Conservation (phyloP, 805 yeast species). For the Candida koratica region DNA sequence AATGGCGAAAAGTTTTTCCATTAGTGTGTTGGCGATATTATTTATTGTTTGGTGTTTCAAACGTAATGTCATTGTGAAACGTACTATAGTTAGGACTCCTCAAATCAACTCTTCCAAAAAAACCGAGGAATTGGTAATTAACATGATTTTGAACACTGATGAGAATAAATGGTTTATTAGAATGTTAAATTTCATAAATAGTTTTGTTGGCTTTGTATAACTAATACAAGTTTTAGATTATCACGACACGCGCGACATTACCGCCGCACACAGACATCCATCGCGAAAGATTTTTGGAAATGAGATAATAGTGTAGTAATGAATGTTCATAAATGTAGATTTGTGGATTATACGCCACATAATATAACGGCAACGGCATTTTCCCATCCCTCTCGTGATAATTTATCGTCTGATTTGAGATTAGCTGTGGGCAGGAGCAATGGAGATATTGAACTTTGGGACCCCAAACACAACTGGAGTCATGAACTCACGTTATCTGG, state of each 20-base stretch:
- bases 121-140: slow-evolving; percentile 39
- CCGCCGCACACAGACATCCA: too few relatives aligned
- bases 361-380: slow-evolving; percentile 79
- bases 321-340: slow-evolving; percentile 87
- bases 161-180: slow-evolving; percentile 44
- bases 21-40: slow-evolving; percentile 34
- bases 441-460: slow-evolving; percentile 96
- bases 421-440: slow-evolving; percentile 90
- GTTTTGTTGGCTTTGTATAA: slow-evolving; percentile 40
- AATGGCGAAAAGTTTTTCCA: slow-evolving; percentile 31
- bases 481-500: slow-evolving; percentile 73
- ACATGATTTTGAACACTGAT: slow-evolving; percentile 39
- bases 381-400: slow-evolving; percentile 50
- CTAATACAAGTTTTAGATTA: background rate
- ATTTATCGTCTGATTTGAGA: slow-evolving; percentile 54
- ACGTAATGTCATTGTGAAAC: slow-evolving; percentile 35
- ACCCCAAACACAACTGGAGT: slow-evolving; percentile 76
- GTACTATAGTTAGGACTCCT: slow-evolving; percentile 37
- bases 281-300: too few relatives aligned
- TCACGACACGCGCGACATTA: too few relatives aligned
- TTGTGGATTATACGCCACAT: slow-evolving; percentile 84
- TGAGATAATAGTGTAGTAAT: slow-evolving; percentile 27
- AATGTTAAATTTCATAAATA: slow-evolving; percentile 32
- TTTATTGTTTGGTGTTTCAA: slow-evolving; percentile 42
- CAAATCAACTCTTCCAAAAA: slow-evolving; percentile 16